phyloP scores from a whole-genome alignment of 768 basidiomycete genomes.

The Neoboletus subvelutipes region DNA sequence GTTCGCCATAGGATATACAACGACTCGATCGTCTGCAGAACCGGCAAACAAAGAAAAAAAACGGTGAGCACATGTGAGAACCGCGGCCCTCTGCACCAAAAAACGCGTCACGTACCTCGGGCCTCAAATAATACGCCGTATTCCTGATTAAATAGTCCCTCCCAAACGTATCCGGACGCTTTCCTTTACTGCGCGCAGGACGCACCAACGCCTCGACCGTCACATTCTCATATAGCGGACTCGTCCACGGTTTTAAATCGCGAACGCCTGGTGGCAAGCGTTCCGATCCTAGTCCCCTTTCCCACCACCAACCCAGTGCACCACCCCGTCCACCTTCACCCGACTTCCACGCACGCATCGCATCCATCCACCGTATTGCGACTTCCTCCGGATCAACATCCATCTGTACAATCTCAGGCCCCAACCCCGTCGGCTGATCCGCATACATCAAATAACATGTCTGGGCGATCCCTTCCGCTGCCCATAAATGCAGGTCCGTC shows the following conservation, averaged over 20 bases:
- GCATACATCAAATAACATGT: slow-evolving; percentile 72
- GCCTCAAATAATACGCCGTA: slow-evolving; percentile 56
- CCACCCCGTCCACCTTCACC: not conserved
- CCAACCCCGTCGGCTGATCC: slow-evolving; percentile 66
- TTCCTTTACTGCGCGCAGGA: slow-evolving; percentile 1
- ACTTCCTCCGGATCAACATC: slow-evolving; percentile 7
- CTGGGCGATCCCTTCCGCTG: slow-evolving; percentile 72
- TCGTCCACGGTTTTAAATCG: slow-evolving; percentile 30
- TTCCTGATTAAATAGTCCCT: slow-evolving; percentile 56
- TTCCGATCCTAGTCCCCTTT: slow-evolving; percentile 28
- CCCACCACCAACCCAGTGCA: not conserved
- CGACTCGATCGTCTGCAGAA: slow-evolving; percentile 64
- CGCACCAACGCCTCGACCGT: not conserved
- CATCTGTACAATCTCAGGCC: slow-evolving; percentile 49
- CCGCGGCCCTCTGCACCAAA: too few species aligned
- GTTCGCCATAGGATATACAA: slow-evolving; percentile 69
- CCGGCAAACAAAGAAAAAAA: not conserved
- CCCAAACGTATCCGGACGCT: slow-evolving; percentile 8
- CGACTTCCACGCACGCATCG: slow-evolving; percentile 46
- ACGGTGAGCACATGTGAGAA: not conserved
- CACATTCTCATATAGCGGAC: slow-evolving; percentile 1
- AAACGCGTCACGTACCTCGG: slow-evolving; percentile 52
- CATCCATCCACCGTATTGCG: slow-evolving; percentile 25
- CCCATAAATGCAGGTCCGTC: slow-evolving; percentile 67
- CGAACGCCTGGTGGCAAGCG: slow-evolving; percentile 53